Evolutionary conservation across 148 eudicot species (phyloP), one percentile per base, ranked within the genome.

Genomic region (Arctostaphylos glauca): DNA sequence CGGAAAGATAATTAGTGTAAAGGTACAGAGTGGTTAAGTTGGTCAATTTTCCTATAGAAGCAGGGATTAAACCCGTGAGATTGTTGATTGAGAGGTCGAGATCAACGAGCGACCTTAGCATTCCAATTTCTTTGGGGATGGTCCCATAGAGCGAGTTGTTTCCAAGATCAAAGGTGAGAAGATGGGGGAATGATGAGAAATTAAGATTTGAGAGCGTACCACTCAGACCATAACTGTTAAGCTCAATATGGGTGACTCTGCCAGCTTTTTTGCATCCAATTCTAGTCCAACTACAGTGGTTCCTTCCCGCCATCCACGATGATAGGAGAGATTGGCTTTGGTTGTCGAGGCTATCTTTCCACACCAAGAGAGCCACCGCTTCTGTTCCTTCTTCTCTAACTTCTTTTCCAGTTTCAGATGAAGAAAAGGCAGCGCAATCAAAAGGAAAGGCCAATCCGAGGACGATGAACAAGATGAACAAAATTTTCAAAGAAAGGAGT

Each of bases 221-320:
- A 54, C 9, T 78, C 53, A 83, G 19, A 76, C 81, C 76, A 38
- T 18, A 77, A 21, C 38, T 68, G 6, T 62, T 0, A 3, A 83
- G 76, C n/a, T 44, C 21, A 41, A 83, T 21, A 18, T 31, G 16
- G 48, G 56, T 21, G 21, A 83, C 68, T 44, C 31, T 71, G 7
- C 77, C 18, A 5, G 25, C 25, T 25, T 31, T 41, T 5, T 53
- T 70, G 79, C 82, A 85, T 43, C 41, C 44, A 54, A 85, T n/a
- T 10, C 87, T 81, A 76, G 6, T n/a, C 87, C 87, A 85, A 16
- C 38, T 13, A 79, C 81, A 85, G 4, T 81, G 81, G 44, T 38
- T 77, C 10, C 41, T 64, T 64, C 70, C 70, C 23, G 8, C 70
- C 21, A 8, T 64, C 70, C 70, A 64, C 3, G 70, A 64, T 64